These are phyloP conservation scores for Sporisorium sorghi DNA, from an alignment of 1,284 basidiomycete genomes.

Conservation along the genomic window DNA sequence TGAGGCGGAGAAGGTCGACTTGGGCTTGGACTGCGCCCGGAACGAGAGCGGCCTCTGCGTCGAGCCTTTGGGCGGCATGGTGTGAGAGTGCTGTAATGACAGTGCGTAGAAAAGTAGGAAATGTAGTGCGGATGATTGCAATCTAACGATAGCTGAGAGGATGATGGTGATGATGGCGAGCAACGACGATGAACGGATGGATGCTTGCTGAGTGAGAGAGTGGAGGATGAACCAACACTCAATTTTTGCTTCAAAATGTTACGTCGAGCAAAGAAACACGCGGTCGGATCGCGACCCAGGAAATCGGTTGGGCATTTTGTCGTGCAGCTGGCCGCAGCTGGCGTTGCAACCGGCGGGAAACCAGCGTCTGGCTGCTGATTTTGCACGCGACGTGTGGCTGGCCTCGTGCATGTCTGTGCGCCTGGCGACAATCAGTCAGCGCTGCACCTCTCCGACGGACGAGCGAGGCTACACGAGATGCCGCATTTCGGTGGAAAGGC, in stretches of 20 bases:
- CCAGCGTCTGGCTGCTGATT: neutral
- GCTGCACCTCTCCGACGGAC: too few species aligned
- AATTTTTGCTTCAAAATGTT: neutral
- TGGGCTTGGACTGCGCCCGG: constrained; percentile 45
- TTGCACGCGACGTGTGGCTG: neutral
- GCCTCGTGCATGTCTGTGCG: too few species aligned
- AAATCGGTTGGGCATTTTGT: neutral
- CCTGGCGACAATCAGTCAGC: neutral
- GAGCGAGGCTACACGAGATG: too few species aligned
- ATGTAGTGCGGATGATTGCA: neutral
- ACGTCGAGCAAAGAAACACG: neutral
- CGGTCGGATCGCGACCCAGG: neutral
- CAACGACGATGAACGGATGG: neutral
- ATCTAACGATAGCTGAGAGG: neutral
- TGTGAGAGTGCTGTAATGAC: neutral
- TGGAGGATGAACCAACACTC: constrained; percentile 21
- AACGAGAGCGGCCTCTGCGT: constrained; percentile 43
- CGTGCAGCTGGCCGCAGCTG: neutral
- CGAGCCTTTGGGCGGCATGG: constrained; percentile 35
- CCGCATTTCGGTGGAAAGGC: neutral
- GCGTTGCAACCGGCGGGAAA: neutral
- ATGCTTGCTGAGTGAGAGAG: constrained; percentile 12
- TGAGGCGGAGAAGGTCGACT: constrained; percentile 37
- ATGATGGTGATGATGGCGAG: constrained; percentile 2
- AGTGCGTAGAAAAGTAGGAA: too few species aligned